A percentile compares a stretch with the other conserved stretches of the same genome.
Evolutionary conservation across 2,329 filamentous ascomycete species (phyloP).

Genomic region (Alternaria novae-zelandiae): DNA sequence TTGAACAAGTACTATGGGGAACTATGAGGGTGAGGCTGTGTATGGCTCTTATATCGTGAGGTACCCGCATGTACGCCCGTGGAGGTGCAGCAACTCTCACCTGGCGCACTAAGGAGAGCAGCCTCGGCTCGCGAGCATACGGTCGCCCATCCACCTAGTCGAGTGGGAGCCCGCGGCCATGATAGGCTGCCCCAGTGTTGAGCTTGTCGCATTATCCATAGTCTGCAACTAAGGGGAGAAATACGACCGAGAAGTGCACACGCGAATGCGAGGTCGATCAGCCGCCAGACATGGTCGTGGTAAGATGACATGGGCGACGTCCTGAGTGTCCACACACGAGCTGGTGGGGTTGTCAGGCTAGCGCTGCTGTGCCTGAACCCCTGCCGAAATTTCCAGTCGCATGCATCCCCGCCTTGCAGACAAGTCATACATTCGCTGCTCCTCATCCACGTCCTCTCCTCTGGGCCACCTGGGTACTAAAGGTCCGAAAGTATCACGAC

Average conservation of each 20-base stretch:
- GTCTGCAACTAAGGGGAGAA: background rate
- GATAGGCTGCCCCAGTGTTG: background rate
- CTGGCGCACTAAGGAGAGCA: background rate
- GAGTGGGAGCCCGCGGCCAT: background rate
- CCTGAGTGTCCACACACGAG: background rate
- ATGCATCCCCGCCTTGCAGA: background rate
- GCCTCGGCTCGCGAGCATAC: background rate
- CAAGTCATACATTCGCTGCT: background rate
- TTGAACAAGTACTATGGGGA: background rate
- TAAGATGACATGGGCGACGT: too few relatives aligned
- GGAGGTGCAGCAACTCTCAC: background rate
- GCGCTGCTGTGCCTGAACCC: background rate
- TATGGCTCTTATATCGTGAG: background rate
- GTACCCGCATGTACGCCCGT: background rate
- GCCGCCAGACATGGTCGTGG: background rate
- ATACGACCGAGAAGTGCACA: background rate
- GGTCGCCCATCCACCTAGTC: background rate
- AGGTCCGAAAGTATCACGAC: background rate
- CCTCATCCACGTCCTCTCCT: background rate
- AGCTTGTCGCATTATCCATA: background rate
- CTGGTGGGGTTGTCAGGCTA: background rate
- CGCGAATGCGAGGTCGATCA: background rate
- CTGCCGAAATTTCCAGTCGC: slow-evolving; percentile 4
- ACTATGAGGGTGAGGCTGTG: background rate
- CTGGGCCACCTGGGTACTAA: background rate